Base-by-base conservation (phyloP, 2,329 filamentous ascomycete species). In the Dothistroma septosporum region DNA sequence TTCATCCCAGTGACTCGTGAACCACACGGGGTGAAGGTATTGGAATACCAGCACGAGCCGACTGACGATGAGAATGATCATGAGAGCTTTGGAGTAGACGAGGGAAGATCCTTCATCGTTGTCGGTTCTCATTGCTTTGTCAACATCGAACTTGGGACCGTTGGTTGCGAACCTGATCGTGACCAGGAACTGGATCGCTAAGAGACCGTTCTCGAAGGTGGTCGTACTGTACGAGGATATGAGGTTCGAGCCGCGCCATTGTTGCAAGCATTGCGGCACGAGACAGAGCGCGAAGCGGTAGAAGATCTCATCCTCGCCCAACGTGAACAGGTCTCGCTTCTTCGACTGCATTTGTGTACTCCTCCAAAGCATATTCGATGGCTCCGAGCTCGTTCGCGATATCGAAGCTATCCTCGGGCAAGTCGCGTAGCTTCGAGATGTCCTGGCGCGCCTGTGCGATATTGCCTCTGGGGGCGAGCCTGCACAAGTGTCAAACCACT, bases 111-210 rank as follows among this genome's bases (percentile, higher is more conserved):
- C 37, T 16, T 41, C n/a, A 16, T 7, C 7, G 32, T 41, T 16
- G 4, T 41, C 37, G 4, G 11, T 16, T 16, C 4, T 41, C 37
- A 12, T 41, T 16, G 37, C 37, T 73, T 77, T 58, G 75, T 73
- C 58, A 76, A 19, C 19, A 33, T 74, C 70, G 68, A 72, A 76
- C 9, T 70, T 66, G 0, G 75, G 72, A 5, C 83, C 85, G 7
- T 86, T 80, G 41, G 86, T 82, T 5, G 85, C 83, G 64, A 88
- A 87, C 1, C 84, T 85, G 48, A 87, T 79, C 82, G 89, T 85
- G 44, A 85, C 82, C 28, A 82, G 85, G 7, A 89, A 81, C 64
- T 88, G 85, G 1, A 84, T 65, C 1, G 80, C 82, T 68, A 86
- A 84, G 63, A 80, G 75, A 57, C 66, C 64, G 59, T 69, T 61